phyloP scores from a whole-genome alignment of 495 filamentous ascomycete genomes.

The Cairneyella variabilis region DNA sequence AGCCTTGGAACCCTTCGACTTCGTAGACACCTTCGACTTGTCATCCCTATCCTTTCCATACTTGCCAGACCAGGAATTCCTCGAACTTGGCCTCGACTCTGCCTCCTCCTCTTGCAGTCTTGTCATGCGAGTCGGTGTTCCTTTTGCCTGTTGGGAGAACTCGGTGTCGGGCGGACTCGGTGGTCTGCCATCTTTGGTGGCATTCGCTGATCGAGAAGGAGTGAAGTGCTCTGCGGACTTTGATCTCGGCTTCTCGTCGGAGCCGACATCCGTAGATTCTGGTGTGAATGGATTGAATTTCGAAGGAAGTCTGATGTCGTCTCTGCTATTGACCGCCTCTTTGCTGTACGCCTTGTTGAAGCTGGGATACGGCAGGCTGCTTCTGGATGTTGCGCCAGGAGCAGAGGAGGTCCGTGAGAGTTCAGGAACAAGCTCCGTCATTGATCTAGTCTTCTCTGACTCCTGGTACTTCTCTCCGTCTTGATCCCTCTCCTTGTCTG shows the following conservation, averaged over 20 bases:
- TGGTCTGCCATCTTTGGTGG: conserved; percentile 39
- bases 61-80: conserved; percentile 16
- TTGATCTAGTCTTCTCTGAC: conserved; percentile 15
- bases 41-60: conserved; percentile 21
- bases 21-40: conserved; percentile 41
- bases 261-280: conserved; percentile 27
- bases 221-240: conserved; percentile 28
- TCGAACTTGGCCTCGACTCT: conserved; percentile 22
- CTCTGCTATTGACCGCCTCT: conserved; percentile 63
- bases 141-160: conserved; percentile 36
- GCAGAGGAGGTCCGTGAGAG: conserved; percentile 35
- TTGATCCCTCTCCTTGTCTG: conserved; percentile 18
- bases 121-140: conserved; percentile 16
- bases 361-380: conserved; percentile 73
- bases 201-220: conserved; percentile 1
- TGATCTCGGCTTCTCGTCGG: conserved; percentile 17
- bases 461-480: conserved; percentile 14
- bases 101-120: conserved; percentile 22
- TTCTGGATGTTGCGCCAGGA: conserved; percentile 36
- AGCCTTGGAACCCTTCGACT: conserved; percentile 42
- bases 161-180: conserved; percentile 55
- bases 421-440: conserved; percentile 46
- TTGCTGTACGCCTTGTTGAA: conserved; percentile 91
- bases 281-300: conserved; percentile 24
- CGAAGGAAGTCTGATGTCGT: conserved; percentile 39